Evolutionary conservation across 2,329 filamentous ascomycete species (phyloP).

Genomic region (Hortaea werneckii): DNA sequence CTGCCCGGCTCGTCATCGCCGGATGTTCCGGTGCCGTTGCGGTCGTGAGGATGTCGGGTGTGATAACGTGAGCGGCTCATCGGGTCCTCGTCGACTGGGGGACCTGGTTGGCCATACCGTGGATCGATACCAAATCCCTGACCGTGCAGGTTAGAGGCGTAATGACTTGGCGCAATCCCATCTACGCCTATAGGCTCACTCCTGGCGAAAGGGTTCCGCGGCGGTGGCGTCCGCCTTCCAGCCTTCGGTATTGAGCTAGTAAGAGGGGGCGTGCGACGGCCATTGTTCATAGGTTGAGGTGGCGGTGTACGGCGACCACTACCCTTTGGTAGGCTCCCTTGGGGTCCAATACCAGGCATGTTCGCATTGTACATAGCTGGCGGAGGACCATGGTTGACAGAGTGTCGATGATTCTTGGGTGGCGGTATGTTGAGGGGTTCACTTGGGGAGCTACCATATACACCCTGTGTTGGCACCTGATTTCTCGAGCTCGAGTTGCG

Average conservation of each 20-base stretch:
- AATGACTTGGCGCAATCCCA: constrained; percentile 15
- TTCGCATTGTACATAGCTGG: constrained; percentile 5
- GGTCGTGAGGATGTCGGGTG: not conserved
- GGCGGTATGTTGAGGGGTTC: constrained; percentile 16
- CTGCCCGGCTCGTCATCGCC: not conserved
- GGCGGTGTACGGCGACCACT: constrained; percentile 3
- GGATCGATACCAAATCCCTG: constrained; percentile 1
- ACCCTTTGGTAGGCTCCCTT: constrained; percentile 3
- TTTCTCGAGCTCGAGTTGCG: constrained; percentile 9
- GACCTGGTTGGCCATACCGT: not conserved
- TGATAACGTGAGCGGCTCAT: not conserved
- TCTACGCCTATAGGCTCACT: constrained; percentile 18
- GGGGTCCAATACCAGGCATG: constrained; percentile 1
- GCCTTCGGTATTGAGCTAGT: constrained; percentile 10
- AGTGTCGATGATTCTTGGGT: constrained; percentile 11
- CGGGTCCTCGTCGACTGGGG: constrained; percentile 2
- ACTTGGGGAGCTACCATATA: constrained; percentile 4
- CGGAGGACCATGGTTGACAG: constrained; percentile 8
- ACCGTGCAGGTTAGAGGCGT: constrained; percentile 17
- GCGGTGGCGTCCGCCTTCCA: constrained; percentile 14
- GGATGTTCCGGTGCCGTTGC: not conserved
- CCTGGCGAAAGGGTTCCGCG: constrained; percentile 10
- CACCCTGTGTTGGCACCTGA: constrained; percentile 7
- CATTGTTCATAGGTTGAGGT: constrained; percentile 4
- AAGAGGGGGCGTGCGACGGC: too few relatives aligned